Evolutionary conservation across 2,329 filamentous ascomycete species (phyloP), one percentile per base, ranked within the genome.

Genomic region (Aspergillus luchuensis): DNA sequence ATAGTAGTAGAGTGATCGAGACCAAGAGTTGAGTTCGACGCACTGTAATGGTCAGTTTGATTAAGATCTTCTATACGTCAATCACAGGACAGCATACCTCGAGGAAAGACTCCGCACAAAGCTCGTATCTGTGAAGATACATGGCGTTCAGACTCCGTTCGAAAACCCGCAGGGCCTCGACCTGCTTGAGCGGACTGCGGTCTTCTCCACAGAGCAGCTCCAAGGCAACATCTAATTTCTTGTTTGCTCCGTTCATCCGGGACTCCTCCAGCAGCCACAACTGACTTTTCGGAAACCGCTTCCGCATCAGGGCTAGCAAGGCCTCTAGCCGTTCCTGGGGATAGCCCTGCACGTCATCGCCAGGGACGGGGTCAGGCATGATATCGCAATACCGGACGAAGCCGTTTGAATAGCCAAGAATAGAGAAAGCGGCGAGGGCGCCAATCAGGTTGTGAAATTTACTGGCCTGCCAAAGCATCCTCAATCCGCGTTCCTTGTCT

Each of bases 251-350:
- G 28, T 88, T 78, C 81, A 92, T 88, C 25, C 93, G 85, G 0
- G 92, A 90, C 78, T 97, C 91, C 75, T 98, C 94, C 2, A 98
- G 81, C 15, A 89, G 82, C 94, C 94, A 99, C 8, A 98, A 83
- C 49, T 89, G 85, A 51, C 90, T 93, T 56, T 91, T 86, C 0
- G 93, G 92, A 70, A 96, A 97, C 2, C 89, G 86, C 21, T 78
- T 71, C 48, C 91, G 85, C 90, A 97, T 95, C 28, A 88, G 84
- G 0, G 79, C 79, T 1, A 98, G 83, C 1, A 98, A 81, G 2
- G 78, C 80, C 52, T 82, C 79, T 64, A 93, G 90, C 61, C 87
- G 86, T 38, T 86, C 83, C 52, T 81, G 82, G 0, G 95, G 95
- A 61, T 93, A 92, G 1, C 89, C 89, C 25, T 89, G 85, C 0